Evolutionary conservation across 2,329 filamentous ascomycete genomes (phyloP).

Genomic region (Tolypocladium inflatum): DNA sequence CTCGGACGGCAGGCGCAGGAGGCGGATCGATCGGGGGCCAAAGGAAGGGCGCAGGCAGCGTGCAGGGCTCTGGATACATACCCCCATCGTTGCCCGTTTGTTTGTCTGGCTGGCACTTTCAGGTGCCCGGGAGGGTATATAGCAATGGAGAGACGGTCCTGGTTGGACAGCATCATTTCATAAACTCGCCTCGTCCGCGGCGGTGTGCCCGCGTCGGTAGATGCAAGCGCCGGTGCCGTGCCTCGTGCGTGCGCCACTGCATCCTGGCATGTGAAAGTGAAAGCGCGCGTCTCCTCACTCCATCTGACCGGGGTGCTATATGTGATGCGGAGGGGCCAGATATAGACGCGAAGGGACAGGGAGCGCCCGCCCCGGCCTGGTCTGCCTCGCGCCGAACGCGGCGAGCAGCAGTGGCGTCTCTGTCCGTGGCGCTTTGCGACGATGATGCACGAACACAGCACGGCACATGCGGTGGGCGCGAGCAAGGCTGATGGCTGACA

Average conservation of each 20-base stretch:
- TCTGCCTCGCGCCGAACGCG: no score
- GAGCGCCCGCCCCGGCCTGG: neutral
- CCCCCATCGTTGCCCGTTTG: neutral
- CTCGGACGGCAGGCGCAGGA: neutral
- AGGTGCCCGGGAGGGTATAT: neutral
- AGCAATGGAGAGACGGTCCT: neutral
- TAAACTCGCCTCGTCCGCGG: neutral
- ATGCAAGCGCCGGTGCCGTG: neutral
- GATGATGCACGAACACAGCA: neutral
- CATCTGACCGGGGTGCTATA: neutral
- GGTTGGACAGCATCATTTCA: neutral
- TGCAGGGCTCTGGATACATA: neutral
- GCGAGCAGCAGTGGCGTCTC: neutral
- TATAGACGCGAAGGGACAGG: neutral
- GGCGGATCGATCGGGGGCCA: neutral
- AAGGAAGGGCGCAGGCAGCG: neutral
- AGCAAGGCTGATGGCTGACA: neutral
- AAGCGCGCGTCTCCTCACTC: no score
- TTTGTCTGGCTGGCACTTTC: neutral
- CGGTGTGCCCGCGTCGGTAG: neutral
- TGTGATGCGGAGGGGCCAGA: neutral
- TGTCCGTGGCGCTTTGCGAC: neutral
- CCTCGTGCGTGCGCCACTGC: neutral
- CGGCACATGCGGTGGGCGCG: neutral
- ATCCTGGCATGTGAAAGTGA: constrained; percentile 1